Percentiles rank a stretch among this genome's conserved stretches.
Conservation (phyloP, 805 yeast species). For the Lipomyces sp. region DNA sequence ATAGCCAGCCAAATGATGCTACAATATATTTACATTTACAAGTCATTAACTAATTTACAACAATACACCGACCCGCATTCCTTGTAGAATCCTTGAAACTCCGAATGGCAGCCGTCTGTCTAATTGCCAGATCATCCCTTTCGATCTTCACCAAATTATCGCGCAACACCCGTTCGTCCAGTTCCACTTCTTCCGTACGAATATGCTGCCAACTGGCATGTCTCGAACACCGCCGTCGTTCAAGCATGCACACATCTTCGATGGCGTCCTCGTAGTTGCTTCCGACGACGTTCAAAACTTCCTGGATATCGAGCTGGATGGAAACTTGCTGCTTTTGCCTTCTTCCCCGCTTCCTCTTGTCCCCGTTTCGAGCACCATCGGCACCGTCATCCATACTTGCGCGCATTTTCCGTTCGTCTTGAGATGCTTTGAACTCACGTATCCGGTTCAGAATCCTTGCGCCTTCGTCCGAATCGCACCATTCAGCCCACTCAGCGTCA, state of each 20-base stretch:
- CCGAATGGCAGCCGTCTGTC: constrained; percentile 23
- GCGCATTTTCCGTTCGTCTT: constrained; percentile 12
- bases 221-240: constrained; percentile 36
- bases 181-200: constrained; percentile 34
- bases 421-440: constrained; percentile 8
- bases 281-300: constrained; percentile 14
- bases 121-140: constrained; percentile 18
- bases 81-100: constrained; percentile 23
- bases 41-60: constrained; percentile 2
- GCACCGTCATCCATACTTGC: not conserved
- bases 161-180: constrained; percentile 27
- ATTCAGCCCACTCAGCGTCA: constrained; percentile 37
- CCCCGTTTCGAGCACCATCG: not conserved
- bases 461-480: constrained; percentile 34
- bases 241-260: constrained; percentile 32
- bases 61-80: constrained; percentile 24
- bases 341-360: not conserved
- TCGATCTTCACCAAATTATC: constrained; percentile 17
- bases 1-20: too few relatives aligned
- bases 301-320: constrained; percentile 14
- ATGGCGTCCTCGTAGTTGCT: constrained; percentile 10
- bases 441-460: constrained; percentile 16
- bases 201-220: constrained; percentile 39
- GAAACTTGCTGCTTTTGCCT: constrained; percentile 16
- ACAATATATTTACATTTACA: constrained; percentile 1